Percentiles rank a stretch among this genome's conserved stretches.
Evolutionary conservation across 768 basidiomycete species (phyloP).

Genomic region (Calocybe cyanea): DNA sequence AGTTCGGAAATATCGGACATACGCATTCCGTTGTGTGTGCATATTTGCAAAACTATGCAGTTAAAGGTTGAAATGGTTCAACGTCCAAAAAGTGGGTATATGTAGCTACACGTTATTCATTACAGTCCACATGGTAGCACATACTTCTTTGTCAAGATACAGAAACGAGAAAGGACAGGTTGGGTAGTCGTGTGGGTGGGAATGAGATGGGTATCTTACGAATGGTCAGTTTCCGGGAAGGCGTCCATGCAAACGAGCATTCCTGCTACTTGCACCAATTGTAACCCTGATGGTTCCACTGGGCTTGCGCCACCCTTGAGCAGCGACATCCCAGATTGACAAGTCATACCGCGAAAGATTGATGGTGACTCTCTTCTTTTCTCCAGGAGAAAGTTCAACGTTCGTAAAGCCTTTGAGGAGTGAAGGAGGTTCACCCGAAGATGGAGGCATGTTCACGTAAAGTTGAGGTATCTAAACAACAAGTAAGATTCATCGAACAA

Average conservation of each 20-base stretch:
- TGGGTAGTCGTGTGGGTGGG: too few species aligned
- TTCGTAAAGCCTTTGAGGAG: conserved; percentile 70
- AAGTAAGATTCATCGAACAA: neutral
- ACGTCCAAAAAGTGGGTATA: too few species aligned
- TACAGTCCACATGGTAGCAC: too few species aligned
- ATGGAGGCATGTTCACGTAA: conserved; percentile 64
- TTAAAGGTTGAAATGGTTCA: too few species aligned
- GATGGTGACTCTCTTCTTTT: conserved; percentile 45
- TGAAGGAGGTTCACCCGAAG: conserved; percentile 66
- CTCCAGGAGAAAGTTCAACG: conserved; percentile 44
- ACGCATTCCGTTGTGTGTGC: too few species aligned
- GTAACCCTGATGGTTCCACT: conserved; percentile 57
- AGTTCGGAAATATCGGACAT: too few species aligned
- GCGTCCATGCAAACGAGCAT: conserved; percentile 47
- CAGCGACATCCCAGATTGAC: conserved; percentile 70
- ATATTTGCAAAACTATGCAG: too few species aligned
- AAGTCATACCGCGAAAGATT: conserved; percentile 66
- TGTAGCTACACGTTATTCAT: too few species aligned
- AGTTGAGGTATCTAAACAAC: conserved; percentile 63
- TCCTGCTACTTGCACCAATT: conserved; percentile 67
- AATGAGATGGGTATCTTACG: neutral
- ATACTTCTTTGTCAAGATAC: too few species aligned
- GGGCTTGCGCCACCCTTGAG: conserved; percentile 75
- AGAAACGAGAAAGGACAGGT: too few species aligned
- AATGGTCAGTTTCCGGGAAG: conserved; percentile 20